Evolutionary conservation across 331 rosid species (phyloP), one percentile per base, ranked within the genome.

Genomic region (Malus hybrid): DNA sequence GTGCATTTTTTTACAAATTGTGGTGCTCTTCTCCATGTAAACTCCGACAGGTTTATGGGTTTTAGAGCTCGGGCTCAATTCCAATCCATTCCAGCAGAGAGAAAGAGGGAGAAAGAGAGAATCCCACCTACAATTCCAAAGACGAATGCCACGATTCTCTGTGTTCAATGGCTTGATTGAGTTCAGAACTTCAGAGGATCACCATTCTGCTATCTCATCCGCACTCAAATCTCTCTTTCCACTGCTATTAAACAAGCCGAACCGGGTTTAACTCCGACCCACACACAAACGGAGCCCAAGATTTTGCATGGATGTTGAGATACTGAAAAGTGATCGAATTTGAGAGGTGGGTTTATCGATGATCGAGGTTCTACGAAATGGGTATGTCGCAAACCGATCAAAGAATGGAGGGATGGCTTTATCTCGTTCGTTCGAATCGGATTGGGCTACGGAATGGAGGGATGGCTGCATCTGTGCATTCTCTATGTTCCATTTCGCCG

Each of bases 381-480:
- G 85, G 77, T 57, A 48, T 75, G 29, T 70, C 88, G 24, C 85
- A 82, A 65, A 69, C 61, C 52, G 84, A 84, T 52, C 82, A 81
- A 73, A 82, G 70, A 78, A 89, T 89, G 96, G 96, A 89, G 72
- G 97, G 97, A 1, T 92, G 96, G 97, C 76, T 92, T 66, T 87
- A 89, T 82, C 85, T 89, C 26, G 84, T 92, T 20, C 89, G 96
- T 28, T 92, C 88, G 18, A 86, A 92, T 75, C 89, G 96, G 66
- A 77, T 92, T 50, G 93, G 93, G 61, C 82, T 88, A 30, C 97
- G 24, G 1, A 24, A 24, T 24, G 24, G 24, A 24, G 24, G 24
- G 24, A 24, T 24, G 24, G 24, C 24, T 24, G n/a, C n/a, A n/a
- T n/a, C n/a, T 24, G 24, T 24, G 24, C 24, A 24, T 24, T 24